Percentiles rank a stretch among this genome's conserved stretches.
These are phyloP conservation scores for Hymenoscyphus infarciens DNA, from an alignment of 2,329 filamentous ascomycete species.

Conservation along the genomic window DNA sequence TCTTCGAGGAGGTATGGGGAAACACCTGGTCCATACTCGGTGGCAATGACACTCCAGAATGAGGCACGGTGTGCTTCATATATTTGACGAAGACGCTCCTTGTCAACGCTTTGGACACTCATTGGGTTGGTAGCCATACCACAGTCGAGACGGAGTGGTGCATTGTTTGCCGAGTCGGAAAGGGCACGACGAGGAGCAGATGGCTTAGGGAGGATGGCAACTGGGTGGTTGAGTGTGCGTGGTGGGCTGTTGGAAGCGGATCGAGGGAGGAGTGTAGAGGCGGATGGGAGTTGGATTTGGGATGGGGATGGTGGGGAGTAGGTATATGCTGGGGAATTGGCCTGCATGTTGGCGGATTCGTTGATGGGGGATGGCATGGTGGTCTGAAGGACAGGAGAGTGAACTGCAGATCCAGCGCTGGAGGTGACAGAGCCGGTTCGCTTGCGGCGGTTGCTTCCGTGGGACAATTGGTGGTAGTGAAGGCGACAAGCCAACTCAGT, in stretches of 20 bases:
- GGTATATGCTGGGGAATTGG: conserved; percentile 36
- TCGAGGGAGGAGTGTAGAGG: conserved; percentile 47
- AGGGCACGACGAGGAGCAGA: conserved; percentile 44
- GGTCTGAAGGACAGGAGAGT: conserved; percentile 48
- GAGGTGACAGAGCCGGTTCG: conserved; percentile 67
- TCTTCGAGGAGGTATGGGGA: conserved; percentile 64
- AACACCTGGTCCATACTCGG: conserved; percentile 64
- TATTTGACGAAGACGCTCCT: conserved; percentile 63
- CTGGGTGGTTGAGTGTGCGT: conserved; percentile 46
- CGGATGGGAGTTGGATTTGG: conserved; percentile 41
- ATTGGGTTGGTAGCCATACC: conserved; percentile 42
- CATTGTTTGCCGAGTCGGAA: conserved; percentile 39
- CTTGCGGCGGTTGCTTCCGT: conserved; percentile 77
- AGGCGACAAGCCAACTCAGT: conserved; percentile 83
- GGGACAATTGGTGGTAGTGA: conserved; percentile 82
- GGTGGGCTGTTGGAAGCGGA: conserved; percentile 48
- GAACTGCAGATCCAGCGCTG: conserved; percentile 48
- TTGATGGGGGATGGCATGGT: conserved; percentile 49
- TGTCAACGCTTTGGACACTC: conserved; percentile 43
- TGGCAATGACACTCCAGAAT: conserved; percentile 71
- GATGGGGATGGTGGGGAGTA: conserved; percentile 35
- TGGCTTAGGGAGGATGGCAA: conserved; percentile 65
- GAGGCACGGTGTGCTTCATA: conserved; percentile 66
- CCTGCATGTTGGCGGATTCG: conserved; percentile 35
- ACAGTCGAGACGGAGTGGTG: conserved; percentile 57